A percentile compares a stretch with the other conserved stretches of the same genome.
phyloP scores from a whole-genome alignment of 164 flowering plant genomes.

The Umbilicus rupestris region DNA sequence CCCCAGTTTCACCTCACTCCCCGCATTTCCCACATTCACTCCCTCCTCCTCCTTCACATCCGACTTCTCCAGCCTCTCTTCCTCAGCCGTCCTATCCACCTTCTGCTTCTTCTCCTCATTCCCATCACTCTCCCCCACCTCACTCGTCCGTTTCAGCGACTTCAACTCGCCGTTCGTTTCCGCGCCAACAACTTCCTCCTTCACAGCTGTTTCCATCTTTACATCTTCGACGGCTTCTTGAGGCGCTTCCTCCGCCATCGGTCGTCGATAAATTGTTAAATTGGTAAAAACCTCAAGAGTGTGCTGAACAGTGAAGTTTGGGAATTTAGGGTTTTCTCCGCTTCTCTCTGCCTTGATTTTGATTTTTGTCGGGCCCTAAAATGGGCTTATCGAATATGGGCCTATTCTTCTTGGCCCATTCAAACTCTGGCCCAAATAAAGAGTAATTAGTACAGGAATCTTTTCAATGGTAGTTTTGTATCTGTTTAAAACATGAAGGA shows the following conservation, averaged over 20 bases:
- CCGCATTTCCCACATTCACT: slow-evolving; percentile 9
- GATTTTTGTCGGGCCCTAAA: too few species aligned
- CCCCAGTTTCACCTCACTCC: slow-evolving; percentile 30
- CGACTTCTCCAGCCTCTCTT: slow-evolving; percentile 22
- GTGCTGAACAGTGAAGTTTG: too few species aligned
- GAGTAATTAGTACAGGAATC: too few species aligned
- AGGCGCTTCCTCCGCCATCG: not conserved
- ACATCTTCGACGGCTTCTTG: not conserved
- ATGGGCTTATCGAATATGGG: too few species aligned
- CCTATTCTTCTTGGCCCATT: too few species aligned
- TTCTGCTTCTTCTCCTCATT: slow-evolving; percentile 37
- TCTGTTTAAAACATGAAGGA: too few species aligned
- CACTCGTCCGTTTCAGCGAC: slow-evolving; percentile 17
- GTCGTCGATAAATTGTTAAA: not conserved
- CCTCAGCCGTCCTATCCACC: slow-evolving; percentile 33
- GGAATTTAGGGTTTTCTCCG: too few species aligned
- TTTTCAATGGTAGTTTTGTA: too few species aligned
- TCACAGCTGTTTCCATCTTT: not conserved
- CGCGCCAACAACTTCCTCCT: not conserved
- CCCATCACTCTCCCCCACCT: slow-evolving; percentile 36
- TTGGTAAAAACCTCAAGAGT: too few species aligned
- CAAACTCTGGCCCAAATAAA: too few species aligned
- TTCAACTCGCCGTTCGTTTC: slow-evolving; percentile 2
- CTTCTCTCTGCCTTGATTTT: too few species aligned
- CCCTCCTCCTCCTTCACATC: slow-evolving; percentile 5